These are phyloP conservation scores for Phlyctochytrium bullatum DNA, from an alignment of 192 early-diverging fungal species.

Conservation along the genomic window DNA sequence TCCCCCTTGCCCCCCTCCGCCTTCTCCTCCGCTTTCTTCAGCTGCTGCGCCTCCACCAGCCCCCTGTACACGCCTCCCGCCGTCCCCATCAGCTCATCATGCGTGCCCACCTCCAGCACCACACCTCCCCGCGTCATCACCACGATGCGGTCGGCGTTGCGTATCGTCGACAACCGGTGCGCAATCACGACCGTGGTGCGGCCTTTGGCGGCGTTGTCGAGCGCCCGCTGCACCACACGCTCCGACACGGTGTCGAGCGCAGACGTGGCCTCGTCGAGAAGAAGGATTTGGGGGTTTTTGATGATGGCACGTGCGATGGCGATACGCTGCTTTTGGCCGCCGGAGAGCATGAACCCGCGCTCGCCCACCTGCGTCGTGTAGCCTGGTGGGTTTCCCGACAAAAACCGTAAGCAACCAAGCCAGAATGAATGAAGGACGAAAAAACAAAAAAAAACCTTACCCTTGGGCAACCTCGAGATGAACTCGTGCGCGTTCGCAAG, in stretches of 20 bases:
- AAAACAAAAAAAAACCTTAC: slow-evolving; percentile 11
- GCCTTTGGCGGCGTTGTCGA: slow-evolving; percentile 40
- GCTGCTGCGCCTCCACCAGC: slow-evolving; percentile 29
- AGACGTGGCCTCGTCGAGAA: slow-evolving; percentile 58
- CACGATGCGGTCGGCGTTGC: slow-evolving; percentile 80
- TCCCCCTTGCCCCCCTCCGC: slow-evolving; percentile 21
- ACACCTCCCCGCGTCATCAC: slow-evolving; percentile 54
- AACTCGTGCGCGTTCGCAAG: slow-evolving; percentile 81
- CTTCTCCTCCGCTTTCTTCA: slow-evolving; percentile 18
- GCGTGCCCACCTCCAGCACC: slow-evolving; percentile 75
- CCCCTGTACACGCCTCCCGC: slow-evolving; percentile 18
- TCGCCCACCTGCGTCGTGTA: slow-evolving; percentile 87
- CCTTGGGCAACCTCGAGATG: slow-evolving; percentile 75
- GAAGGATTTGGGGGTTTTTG: slow-evolving; percentile 79
- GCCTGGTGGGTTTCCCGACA: slow-evolving; percentile 64
- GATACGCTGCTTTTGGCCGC: slow-evolving; percentile 94
- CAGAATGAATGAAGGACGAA: slow-evolving; percentile 13
- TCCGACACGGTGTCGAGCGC: slow-evolving; percentile 56
- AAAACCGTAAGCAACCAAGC: slow-evolving; percentile 61
- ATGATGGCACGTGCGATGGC: slow-evolving; percentile 92
- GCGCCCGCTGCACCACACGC: slow-evolving; percentile 45
- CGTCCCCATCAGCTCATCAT: slow-evolving; percentile 60
- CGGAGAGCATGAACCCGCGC: slow-evolving; percentile 64
- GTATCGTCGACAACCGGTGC: slow-evolving; percentile 86
- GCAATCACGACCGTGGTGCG: slow-evolving; percentile 94